phyloP scores from a whole-genome alignment of 169 alveolate genomes.

The Ichthyophthirius multifiliis region DNA sequence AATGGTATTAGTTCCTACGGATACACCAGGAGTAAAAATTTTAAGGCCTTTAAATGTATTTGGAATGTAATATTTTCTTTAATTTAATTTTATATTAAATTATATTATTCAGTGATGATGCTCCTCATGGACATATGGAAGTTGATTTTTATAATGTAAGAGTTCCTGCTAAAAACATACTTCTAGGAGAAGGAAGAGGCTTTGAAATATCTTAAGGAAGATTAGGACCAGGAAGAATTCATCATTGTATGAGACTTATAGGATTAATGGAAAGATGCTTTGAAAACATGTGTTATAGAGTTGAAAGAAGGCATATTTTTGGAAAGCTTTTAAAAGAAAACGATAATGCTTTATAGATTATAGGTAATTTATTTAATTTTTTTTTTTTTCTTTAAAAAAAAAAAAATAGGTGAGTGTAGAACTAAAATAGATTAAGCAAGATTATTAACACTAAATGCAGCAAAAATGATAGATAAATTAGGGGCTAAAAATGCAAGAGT shows the following conservation, averaged over 20 bases:
- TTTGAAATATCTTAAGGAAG: constrained; percentile 71
- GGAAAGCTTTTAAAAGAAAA: constrained; percentile 1
- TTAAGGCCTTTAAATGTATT: constrained; percentile 57
- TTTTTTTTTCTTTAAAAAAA: not conserved
- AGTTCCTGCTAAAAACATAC: constrained; percentile 43
- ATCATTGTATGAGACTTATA: constrained; percentile 65
- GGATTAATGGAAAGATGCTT: constrained; percentile 49
- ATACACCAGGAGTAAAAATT: constrained; percentile 55
- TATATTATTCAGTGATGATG: constrained; percentile 42
- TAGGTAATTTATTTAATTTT: not conserved
- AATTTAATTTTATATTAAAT: not conserved
- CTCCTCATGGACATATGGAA: constrained; percentile 67
- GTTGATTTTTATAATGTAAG: constrained; percentile 47
- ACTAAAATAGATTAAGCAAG: constrained; percentile 9
- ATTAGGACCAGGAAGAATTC: constrained; percentile 73
- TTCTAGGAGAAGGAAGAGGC: constrained; percentile 68
- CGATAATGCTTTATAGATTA: not conserved
- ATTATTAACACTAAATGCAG: constrained; percentile 25
- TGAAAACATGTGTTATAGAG: constrained; percentile 38
- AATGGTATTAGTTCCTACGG: constrained; percentile 55
- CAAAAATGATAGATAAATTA: constrained; percentile 16
- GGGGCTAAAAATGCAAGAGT: constrained; percentile 26
- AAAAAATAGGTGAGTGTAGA: constrained; percentile 1
- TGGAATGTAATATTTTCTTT: constrained; percentile 10
- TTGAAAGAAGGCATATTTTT: constrained; percentile 16